Evolutionary conservation across 129 eudicot species (phyloP).

Genomic region (Lactuca sativa): DNA sequence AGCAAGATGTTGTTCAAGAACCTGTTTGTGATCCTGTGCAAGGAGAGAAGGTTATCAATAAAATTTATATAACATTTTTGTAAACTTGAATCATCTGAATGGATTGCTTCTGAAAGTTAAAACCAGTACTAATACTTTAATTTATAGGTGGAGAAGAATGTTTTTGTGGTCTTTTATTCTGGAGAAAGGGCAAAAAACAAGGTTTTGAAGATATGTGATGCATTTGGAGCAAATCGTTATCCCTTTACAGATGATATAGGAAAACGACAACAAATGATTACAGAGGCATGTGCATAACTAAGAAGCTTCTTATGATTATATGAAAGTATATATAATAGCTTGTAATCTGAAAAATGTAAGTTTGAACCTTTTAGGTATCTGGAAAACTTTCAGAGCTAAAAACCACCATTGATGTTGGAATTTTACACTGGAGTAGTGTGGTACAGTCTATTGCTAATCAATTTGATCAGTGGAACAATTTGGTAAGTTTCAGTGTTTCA

Average conservation of each 20-base stretch:
- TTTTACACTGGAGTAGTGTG: constrained; percentile 63
- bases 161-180: constrained; percentile 72
- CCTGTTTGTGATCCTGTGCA: constrained; percentile 68
- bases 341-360: not conserved
- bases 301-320: constrained; percentile 10
- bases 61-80: constrained; percentile 1
- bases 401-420: constrained; percentile 79
- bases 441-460: constrained; percentile 68
- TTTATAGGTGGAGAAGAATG: constrained; percentile 83
- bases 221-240: constrained; percentile 93
- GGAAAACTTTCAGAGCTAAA: constrained; percentile 74
- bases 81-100: constrained; percentile 6
- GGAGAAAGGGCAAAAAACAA: constrained; percentile 90
- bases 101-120: constrained; percentile 1
- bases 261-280: constrained; percentile 63
- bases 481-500: constrained; percentile 46
- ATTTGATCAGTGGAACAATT: constrained; percentile 72
- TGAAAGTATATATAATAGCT: constrained; percentile 9
- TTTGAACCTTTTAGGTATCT: constrained; percentile 52
- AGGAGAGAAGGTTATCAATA: constrained; percentile 63
- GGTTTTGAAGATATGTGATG: constrained; percentile 86
- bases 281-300: constrained; percentile 50
- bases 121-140: not conserved
- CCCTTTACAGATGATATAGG: constrained; percentile 75
- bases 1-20: constrained; percentile 64